These are phyloP conservation scores for Trichopus zeylanicus DNA, from an alignment of 116 monocot species.

Conservation along the genomic window DNA sequence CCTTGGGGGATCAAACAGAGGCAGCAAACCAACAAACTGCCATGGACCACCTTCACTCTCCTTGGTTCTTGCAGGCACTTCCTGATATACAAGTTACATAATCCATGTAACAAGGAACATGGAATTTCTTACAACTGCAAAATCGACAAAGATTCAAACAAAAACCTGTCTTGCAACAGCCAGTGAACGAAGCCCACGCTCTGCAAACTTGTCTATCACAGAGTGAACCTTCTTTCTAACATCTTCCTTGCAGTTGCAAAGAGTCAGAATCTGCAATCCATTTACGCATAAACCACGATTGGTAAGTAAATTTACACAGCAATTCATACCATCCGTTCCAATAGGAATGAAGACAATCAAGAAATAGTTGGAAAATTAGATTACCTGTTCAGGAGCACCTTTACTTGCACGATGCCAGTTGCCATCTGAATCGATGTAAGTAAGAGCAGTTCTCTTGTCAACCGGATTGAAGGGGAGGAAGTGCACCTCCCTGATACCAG, in stretches of 20 bases:
- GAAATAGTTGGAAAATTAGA: background rate
- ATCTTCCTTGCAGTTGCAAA: slow-evolving; percentile 51
- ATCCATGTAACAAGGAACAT: background rate
- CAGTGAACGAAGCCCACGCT: slow-evolving; percentile 65
- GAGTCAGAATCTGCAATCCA: slow-evolving; percentile 34
- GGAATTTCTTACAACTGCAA: background rate
- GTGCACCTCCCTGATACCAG: slow-evolving; percentile 59
- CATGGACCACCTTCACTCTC: slow-evolving; percentile 59
- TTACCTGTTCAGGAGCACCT: slow-evolving; percentile 76
- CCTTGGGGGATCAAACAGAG: slow-evolving; percentile 71
- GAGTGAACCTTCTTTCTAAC: slow-evolving; percentile 43
- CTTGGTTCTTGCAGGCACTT: slow-evolving; percentile 62
- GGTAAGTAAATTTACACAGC: no score
- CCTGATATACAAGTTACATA: slow-evolving; percentile 23
- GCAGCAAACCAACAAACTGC: slow-evolving; percentile 66
- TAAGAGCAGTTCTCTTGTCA: slow-evolving; percentile 67
- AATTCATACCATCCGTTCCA: no score
- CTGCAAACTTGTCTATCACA: slow-evolving; percentile 66
- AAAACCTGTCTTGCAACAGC: slow-evolving; percentile 61
- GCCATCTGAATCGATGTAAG: slow-evolving; percentile 52
- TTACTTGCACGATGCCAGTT: slow-evolving; percentile 66
- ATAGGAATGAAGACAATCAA: no score
- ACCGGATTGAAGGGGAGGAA: slow-evolving; percentile 79
- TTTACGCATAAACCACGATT: background rate
- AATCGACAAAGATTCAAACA: background rate